Evolutionary conservation across 371 early-diverging fungal genomes (phyloP), one percentile per base, ranked within the genome.

Genomic region (Lichtheimia ornata): DNA sequence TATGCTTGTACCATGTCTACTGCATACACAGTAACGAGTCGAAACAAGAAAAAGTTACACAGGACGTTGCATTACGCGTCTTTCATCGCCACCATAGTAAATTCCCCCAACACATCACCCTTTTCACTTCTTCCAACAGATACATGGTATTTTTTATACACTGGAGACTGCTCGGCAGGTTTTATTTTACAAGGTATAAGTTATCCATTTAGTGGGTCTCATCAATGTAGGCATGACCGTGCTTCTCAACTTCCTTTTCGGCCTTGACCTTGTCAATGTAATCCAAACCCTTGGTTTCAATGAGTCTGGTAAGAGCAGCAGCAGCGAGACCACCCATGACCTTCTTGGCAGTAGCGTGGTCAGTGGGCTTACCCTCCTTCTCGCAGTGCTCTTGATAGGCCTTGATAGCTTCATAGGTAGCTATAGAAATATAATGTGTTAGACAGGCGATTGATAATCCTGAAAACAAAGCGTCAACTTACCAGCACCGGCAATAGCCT

Each of bases 401-500:
- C 72, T 73, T 80, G 25, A 69, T 59, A 51, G 80, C 80, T 57
- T 76, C 69, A 25, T 59, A 80, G 47, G 72, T 70, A 50, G 76
- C 71, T 71, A 62, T 2, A 56, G 44, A 45, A 59, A 5, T 3
- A 3, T 4, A 5, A 45, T 9, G 14, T 17, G 47, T 17, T 15
- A 45, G 17, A 30, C 7, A 7, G 7, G 7, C 7, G 30, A 45
- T 13, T 15, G 7, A 45, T 5, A 45, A 45, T 0, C 1, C 12
- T 20, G 2, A 3, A 2, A 45, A 15, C 17, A 45, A 43, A n/a
- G 20, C 7, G 9, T 30, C 12, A 45, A 71, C 61, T 61, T 70
- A 64, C 74, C 81, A 61, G 84, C 84, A 47, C 81, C 83, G 44
- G 80, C 80, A 68, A 84, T 79, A 45, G 73, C 54, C 61, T 83